Evolutionary conservation across 257 asterid genomes (phyloP).

Genomic region (Nyctanthes arbortristis): DNA sequence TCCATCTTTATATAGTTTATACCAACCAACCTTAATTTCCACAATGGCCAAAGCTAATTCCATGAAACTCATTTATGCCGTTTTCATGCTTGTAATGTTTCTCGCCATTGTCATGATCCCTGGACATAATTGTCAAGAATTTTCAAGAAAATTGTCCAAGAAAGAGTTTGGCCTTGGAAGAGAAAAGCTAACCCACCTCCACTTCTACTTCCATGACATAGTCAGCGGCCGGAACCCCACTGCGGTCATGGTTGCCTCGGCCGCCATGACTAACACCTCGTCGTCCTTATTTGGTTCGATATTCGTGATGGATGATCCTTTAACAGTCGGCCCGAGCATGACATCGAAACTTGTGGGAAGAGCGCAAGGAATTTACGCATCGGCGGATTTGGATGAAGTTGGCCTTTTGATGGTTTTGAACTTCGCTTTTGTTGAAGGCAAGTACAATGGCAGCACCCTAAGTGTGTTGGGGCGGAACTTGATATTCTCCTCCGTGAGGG

Average conservation of each 20-base stretch:
- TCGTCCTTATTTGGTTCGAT: constrained; percentile 40
- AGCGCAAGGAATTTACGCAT: constrained; percentile 45
- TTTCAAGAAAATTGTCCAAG: constrained; percentile 16
- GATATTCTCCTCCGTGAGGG: constrained; percentile 39
- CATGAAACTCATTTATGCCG: constrained; percentile 12
- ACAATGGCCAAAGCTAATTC: constrained; percentile 16
- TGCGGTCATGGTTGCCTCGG: constrained; percentile 30
- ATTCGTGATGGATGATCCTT: constrained; percentile 43
- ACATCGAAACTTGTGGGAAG: constrained; percentile 39
- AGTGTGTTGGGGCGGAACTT: constrained; percentile 47
- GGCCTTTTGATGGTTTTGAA: constrained; percentile 43
- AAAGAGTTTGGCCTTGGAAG: constrained; percentile 27
- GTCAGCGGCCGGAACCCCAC: constrained; percentile 41
- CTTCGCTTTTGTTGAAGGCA: constrained; percentile 39
- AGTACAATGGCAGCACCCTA: constrained; percentile 47
- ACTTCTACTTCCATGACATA: constrained; percentile 53
- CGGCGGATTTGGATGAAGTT: constrained; percentile 29
- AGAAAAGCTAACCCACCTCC: constrained; percentile 47
- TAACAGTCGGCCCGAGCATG: constrained; percentile 33
- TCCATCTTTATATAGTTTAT: not conserved
- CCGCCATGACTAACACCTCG: constrained; percentile 39
- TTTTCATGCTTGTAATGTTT: constrained; percentile 19
- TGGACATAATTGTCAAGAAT: constrained; percentile 8
- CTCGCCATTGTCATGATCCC: not conserved
- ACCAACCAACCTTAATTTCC: constrained; percentile 2